A percentile compares a stretch with the other conserved stretches of the same genome.
Evolutionary conservation across 257 asterid species (phyloP).

Genomic region (Plantago ovata): DNA sequence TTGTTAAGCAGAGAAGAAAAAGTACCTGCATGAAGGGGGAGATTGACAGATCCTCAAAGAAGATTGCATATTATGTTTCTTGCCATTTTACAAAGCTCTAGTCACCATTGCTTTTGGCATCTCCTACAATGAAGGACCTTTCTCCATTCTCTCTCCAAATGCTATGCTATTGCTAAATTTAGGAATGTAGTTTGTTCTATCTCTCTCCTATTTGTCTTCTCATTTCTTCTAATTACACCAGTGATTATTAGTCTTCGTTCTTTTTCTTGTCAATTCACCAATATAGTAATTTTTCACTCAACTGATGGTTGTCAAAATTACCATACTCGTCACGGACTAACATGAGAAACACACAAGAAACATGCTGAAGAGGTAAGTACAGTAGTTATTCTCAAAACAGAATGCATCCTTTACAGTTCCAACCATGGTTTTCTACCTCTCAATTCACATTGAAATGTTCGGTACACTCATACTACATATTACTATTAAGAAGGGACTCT

Average conservation of each 20-base stretch:
- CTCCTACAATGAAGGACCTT: constrained; percentile 26
- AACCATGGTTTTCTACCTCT: no score
- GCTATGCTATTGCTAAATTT: constrained; percentile 9
- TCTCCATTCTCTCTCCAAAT: constrained; percentile 4
- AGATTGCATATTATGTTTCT: constrained; percentile 13
- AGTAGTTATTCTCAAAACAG: no score
- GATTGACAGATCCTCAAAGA: constrained; percentile 29
- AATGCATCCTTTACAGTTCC: no score
- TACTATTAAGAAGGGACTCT: no score
- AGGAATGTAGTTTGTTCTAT: background rate
- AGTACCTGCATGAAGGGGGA: constrained; percentile 27
- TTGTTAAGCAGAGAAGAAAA: constrained; percentile 3
- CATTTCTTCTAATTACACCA: background rate
- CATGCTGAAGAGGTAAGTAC: no score
- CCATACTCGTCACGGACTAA: no score
- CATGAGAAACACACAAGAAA: no score
- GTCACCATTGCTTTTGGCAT: constrained; percentile 10
- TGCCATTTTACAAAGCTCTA: constrained; percentile 4
- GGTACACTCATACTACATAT: no score
- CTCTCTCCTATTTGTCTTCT: background rate
- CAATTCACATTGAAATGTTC: no score
- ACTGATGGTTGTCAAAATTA: background rate
- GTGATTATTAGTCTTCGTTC: background rate
- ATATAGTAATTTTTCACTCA: background rate
- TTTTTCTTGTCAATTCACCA: background rate